Conservation (phyloP, 441 rosid species). For the Euphorbia schlechtendalii region DNA sequence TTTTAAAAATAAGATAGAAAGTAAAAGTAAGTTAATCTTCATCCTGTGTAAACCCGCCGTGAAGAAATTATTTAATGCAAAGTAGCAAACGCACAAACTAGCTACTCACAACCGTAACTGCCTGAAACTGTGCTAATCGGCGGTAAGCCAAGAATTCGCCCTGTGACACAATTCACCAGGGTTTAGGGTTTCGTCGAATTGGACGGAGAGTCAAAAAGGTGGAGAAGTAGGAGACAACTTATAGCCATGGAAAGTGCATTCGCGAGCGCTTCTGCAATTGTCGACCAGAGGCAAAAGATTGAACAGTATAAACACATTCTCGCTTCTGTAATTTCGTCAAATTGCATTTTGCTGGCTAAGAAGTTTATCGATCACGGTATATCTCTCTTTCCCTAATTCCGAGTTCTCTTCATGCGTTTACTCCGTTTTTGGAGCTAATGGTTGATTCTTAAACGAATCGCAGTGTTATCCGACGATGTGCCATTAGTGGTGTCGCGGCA, state of each 20-base stretch:
- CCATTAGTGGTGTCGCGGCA: slow-evolving; percentile 96
- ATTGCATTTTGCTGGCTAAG: slow-evolving; percentile 68
- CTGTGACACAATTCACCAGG: background rate
- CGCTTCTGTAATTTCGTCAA: slow-evolving; percentile 70
- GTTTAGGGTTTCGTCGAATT: slow-evolving; percentile 8
- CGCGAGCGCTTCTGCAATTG: slow-evolving; percentile 62
- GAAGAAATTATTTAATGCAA: no score
- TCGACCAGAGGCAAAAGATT: slow-evolving; percentile 97
- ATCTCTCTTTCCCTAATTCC: slow-evolving; percentile 16
- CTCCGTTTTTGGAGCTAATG: background rate
- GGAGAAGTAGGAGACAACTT: background rate
- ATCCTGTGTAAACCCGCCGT: no score
- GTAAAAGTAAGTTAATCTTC: no score
- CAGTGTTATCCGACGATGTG: slow-evolving; percentile 94
- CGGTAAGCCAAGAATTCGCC: slow-evolving; percentile 1
- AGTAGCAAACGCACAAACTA: no score
- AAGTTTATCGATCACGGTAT: slow-evolving; percentile 86
- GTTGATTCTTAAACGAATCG: background rate
- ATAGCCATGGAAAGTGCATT: slow-evolving; percentile 71
- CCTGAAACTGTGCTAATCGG: background rate
- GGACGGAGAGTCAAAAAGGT: background rate
- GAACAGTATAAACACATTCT: slow-evolving; percentile 84
- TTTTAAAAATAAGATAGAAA: no score
- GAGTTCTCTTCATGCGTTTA: slow-evolving; percentile 9
- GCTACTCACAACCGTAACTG: background rate